Evolutionary conservation across 2,329 filamentous ascomycete genomes (phyloP), one percentile per base, ranked within the genome.

Genomic region (Fusarium hostae): DNA sequence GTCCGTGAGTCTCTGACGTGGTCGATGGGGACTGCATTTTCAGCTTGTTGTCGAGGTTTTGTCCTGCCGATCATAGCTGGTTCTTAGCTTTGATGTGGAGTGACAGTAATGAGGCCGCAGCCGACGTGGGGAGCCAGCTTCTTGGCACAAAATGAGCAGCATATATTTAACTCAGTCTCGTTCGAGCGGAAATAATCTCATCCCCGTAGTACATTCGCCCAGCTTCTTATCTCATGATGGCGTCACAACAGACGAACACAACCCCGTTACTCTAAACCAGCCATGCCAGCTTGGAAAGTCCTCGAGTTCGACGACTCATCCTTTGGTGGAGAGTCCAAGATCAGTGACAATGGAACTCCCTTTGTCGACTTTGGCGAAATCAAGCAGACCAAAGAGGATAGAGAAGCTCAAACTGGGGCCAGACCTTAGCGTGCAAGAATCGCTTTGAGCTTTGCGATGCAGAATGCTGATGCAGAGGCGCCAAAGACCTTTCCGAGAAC

Each of bases 341-440:
- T 1, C 1, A 22, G 4, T 9, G 30, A 35, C 5, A 22, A 57
- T 37, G 13, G 54, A 22, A 3, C 0, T 5, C 30, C 11, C 1
- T 45, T 44, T 24, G 18, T 47, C 0, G 54, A 45, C 26, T 47
- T 57, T 3, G 54, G 54, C 0, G 6, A 35, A 9, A 11, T 15
- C 3, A 2, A 6, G 1, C n/a, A 45, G n/a, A 57, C 40, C 0
- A 3, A 13, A 26, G 9, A 35, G 30, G 40, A 57, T 18, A 30
- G 22, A 22, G 6, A 45, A 12, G 2, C 3, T 5, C 26, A 5
- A 4, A n/a, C 30, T 16, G 40, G 54, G 35, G 16, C 15, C 4
- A 12, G 4, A 3, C 9, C 3, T 3, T 8, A 45, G 2, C 3
- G n/a, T 7, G 3, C 3, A 18, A 3, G 12, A 12, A 34, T 8